Percentiles rank a stretch among this genome's conserved stretches.
Evolutionary conservation across 202 grass and related monocot genomes (phyloP).

Genomic region (Eragrostis tef): DNA sequence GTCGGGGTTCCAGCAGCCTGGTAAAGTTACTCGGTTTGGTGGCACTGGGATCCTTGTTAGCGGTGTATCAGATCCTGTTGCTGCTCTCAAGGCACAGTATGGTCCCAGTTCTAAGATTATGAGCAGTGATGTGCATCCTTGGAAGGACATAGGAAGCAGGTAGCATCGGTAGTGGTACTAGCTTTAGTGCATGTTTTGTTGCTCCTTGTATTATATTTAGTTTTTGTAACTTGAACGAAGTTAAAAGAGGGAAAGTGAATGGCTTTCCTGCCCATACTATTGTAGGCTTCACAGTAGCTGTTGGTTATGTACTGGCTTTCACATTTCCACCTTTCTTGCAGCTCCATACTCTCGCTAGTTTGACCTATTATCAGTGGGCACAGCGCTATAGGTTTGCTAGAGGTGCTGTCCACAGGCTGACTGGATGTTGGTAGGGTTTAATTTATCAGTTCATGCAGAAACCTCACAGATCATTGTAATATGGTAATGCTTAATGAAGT

Average conservation of each 20-base stretch:
- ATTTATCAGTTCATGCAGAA: constrained; percentile 51
- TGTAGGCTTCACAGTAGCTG: constrained; percentile 57
- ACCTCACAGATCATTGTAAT: constrained; percentile 63
- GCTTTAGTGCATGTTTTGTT: constrained; percentile 57
- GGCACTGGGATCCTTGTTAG: constrained; percentile 58
- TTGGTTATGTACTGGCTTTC: constrained; percentile 49
- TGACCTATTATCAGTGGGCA: constrained; percentile 40
- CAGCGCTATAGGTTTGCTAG: constrained; percentile 47
- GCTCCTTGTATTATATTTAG: constrained; percentile 72
- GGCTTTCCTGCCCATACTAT: constrained; percentile 70
- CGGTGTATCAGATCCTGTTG: constrained; percentile 61
- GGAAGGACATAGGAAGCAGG: constrained; percentile 74
- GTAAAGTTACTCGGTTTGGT: constrained; percentile 45
- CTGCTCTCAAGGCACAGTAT: constrained; percentile 63
- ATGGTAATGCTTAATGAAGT: constrained; percentile 47
- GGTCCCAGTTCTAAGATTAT: constrained; percentile 53
- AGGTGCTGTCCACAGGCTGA: constrained; percentile 42
- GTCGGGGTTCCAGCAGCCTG: constrained; percentile 63
- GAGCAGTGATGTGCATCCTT: constrained; percentile 56
- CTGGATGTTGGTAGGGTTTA: constrained; percentile 47
- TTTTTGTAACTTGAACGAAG: constrained; percentile 70
- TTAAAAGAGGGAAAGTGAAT: constrained; percentile 60
- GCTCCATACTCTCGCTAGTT: constrained; percentile 52
- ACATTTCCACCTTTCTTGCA: constrained; percentile 44
- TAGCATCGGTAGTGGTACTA: constrained; percentile 55